Percentiles rank a stretch among this genome's conserved stretches.
Evolutionary conservation across 2,329 filamentous ascomycete genomes (phyloP).

Genomic region (Phaeosphaeriaceae sp.): DNA sequence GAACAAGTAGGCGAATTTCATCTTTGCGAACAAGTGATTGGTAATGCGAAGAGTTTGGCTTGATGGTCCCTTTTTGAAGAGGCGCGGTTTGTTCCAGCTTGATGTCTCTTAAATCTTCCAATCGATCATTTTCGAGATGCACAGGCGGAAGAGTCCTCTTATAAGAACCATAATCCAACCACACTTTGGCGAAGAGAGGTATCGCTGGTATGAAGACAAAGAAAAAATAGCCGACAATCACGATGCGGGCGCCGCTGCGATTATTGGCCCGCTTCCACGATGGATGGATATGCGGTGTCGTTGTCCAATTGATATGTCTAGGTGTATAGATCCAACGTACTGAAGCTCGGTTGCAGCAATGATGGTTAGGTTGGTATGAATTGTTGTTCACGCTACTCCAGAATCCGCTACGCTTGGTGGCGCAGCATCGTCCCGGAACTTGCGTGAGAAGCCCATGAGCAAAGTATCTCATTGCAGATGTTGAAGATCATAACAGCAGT

Average conservation of each 20-base stretch:
- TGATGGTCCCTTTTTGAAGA: background rate
- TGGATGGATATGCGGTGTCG: background rate
- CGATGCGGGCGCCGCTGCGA: background rate
- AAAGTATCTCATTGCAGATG: background rate
- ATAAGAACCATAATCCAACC: background rate
- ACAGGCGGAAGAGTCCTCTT: background rate
- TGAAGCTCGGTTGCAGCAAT: background rate
- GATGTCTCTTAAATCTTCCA: background rate
- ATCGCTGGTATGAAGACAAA: background rate
- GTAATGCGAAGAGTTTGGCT: background rate
- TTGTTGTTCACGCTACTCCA: background rate
- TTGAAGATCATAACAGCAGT: background rate
- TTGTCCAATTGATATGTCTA: background rate
- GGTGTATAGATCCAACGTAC: background rate
- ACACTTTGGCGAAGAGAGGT: background rate
- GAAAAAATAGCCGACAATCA: background rate
- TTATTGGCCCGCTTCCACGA: background rate
- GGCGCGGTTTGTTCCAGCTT: background rate
- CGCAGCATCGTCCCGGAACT: background rate
- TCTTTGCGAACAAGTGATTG: background rate
- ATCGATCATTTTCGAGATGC: background rate
- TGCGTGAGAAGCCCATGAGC: background rate
- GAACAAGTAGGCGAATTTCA: background rate
- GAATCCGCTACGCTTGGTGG: background rate
- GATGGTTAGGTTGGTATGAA: background rate